Evolutionary conservation across 441 rosid genomes (phyloP).

Genomic region (Breynia disticha): DNA sequence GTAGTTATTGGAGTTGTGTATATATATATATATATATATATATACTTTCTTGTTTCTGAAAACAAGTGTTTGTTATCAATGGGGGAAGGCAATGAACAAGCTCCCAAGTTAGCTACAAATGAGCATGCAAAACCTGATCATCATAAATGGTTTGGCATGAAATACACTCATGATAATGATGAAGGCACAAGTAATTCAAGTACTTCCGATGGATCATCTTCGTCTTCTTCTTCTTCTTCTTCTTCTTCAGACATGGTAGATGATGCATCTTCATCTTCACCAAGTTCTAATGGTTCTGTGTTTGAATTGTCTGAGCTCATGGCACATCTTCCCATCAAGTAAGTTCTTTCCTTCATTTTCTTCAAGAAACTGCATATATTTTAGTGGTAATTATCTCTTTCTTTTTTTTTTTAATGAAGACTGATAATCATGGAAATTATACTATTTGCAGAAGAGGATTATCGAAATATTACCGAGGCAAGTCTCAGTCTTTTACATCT

Average conservation of each 20-base stretch:
- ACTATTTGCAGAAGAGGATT: constrained; percentile 36
- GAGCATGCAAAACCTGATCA: constrained; percentile 13
- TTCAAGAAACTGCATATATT: not conserved
- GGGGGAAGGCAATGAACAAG: constrained; percentile 17
- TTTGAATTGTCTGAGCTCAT: constrained; percentile 55
- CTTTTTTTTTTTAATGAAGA: not conserved
- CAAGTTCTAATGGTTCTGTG: constrained; percentile 33
- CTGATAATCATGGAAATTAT: not conserved
- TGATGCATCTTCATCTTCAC: constrained; percentile 31
- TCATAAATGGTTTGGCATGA: constrained; percentile 16
- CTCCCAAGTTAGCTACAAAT: constrained; percentile 4
- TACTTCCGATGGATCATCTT: constrained; percentile 16
- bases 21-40: not conserved
- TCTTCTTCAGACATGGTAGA: constrained; percentile 26
- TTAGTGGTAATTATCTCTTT: not conserved
- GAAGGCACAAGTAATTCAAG: constrained; percentile 17
- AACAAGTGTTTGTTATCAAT: constrained; percentile 3
- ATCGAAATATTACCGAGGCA: constrained; percentile 35
- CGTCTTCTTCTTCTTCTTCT: constrained; percentile 17
- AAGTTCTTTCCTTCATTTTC: constrained; percentile 10
- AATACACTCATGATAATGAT: constrained; percentile 8
- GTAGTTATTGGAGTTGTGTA: not conserved
- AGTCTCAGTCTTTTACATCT: constrained; percentile 38
- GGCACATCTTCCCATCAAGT: constrained; percentile 56
- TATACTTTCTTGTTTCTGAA: constrained; percentile 1